A percentile compares a stretch with the other conserved stretches of the same genome.
Evolutionary conservation across 345 rosid species (phyloP).

Genomic region (Linum usitatissimum): DNA sequence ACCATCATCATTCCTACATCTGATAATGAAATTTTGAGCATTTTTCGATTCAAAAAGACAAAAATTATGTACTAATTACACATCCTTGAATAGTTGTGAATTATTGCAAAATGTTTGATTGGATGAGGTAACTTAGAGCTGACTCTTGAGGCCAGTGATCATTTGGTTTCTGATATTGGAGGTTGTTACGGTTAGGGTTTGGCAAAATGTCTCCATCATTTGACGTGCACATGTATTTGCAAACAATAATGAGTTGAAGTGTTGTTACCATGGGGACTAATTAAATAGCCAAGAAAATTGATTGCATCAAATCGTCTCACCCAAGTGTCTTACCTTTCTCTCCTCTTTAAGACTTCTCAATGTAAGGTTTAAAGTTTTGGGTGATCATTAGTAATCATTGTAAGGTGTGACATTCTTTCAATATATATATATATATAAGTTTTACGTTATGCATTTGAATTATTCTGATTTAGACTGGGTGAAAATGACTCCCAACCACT

Average conservation of each 20-base stretch:
- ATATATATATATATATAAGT: slow-evolving; percentile 11
- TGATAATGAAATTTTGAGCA: too few relatives aligned
- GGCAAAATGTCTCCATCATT: background rate
- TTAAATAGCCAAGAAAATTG: too few relatives aligned
- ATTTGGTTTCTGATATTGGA: background rate
- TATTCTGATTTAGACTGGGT: background rate
- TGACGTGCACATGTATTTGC: background rate
- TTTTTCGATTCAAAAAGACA: too few relatives aligned
- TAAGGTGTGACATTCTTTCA: slow-evolving; percentile 15
- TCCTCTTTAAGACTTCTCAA: slow-evolving; percentile 15
- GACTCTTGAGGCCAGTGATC: background rate
- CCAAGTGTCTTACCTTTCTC: slow-evolving; percentile 11
- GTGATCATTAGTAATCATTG: slow-evolving; percentile 16
- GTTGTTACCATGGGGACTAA: background rate
- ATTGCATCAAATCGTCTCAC: slow-evolving; percentile 14
- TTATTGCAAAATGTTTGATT: too few relatives aligned
- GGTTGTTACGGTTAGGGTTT: background rate
- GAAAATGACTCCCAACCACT: background rate
- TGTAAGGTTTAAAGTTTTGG: slow-evolving; percentile 13
- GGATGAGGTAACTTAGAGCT: too few relatives aligned
- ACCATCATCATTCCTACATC: background rate
- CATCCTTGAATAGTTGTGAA: too few relatives aligned
- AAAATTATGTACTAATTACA: too few relatives aligned
- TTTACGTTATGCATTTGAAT: slow-evolving; percentile 11
- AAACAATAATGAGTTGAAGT: background rate